Evolutionary conservation across 1,284 basidiomycete genomes (phyloP).

Genomic region (Ganoderma lucidum): DNA sequence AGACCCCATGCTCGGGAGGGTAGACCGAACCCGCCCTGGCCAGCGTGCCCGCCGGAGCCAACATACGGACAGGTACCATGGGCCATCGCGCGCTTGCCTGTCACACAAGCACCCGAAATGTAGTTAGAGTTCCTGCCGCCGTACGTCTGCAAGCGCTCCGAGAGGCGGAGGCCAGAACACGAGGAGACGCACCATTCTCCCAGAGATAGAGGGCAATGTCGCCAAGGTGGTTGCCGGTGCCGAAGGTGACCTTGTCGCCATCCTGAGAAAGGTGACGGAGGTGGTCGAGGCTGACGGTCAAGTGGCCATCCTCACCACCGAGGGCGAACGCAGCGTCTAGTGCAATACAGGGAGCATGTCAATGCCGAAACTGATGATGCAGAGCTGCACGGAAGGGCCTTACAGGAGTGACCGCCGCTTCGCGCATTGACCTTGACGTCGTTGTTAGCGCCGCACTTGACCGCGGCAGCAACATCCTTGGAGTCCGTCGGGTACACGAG

Average conservation of each 20-base stretch:
- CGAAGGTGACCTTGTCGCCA: constrained; percentile 18
- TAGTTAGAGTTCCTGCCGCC: background rate
- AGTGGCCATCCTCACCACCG: constrained; percentile 23
- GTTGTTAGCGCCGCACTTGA: constrained; percentile 16
- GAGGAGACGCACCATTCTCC: constrained; percentile 17
- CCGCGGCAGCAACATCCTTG: constrained; percentile 9
- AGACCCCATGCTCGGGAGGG: constrained; percentile 21
- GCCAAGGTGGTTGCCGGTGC: constrained; percentile 19
- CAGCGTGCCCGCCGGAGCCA: constrained; percentile 19
- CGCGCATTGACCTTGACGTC: constrained; percentile 24
- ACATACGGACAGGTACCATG: constrained; percentile 25
- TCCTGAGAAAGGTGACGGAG: constrained; percentile 16
- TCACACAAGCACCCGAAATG: background rate
- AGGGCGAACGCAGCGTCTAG: constrained; percentile 21
- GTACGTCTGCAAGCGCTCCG: background rate
- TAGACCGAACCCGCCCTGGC: constrained; percentile 22
- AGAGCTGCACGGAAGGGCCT: background rate
- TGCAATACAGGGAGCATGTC: background rate
- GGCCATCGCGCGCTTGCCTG: constrained; percentile 20
- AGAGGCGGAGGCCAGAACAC: background rate
- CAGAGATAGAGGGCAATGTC: constrained; percentile 25
- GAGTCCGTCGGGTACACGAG: constrained; percentile 16
- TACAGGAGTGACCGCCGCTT: constrained; percentile 23
- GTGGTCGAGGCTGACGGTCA: constrained; percentile 22
- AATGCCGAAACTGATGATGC: background rate